These are phyloP conservation scores for Nicotiana otophora DNA, from an alignment of 257 asterid species.

Conservation along the genomic window DNA sequence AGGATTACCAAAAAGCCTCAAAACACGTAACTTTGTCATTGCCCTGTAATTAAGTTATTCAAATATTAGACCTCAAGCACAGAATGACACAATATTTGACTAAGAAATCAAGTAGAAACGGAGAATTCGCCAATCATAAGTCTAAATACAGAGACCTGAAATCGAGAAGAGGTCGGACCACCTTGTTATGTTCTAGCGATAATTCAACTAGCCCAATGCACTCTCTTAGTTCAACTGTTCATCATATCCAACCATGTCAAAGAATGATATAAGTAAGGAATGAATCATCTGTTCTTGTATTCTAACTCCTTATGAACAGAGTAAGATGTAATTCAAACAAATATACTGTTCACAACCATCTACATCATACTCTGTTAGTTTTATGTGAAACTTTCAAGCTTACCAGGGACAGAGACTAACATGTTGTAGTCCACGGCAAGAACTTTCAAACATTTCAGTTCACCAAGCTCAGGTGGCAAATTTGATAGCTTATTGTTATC, in stretches of 20 bases:
- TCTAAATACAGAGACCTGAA: slow-evolving; percentile 71
- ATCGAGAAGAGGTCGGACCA: slow-evolving; percentile 96
- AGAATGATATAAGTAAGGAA: slow-evolving; percentile 19
- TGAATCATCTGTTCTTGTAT: slow-evolving; percentile 3
- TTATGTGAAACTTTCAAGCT: slow-evolving; percentile 17
- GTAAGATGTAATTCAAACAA: background rate
- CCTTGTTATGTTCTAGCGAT: slow-evolving; percentile 98
- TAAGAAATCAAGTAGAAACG: background rate
- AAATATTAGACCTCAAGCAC: slow-evolving; percentile 36
- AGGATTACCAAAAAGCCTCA: slow-evolving; percentile 95
- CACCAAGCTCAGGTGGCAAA: slow-evolving; percentile 97
- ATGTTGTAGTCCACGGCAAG: slow-evolving; percentile 85
- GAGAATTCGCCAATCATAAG: slow-evolving; percentile 12
- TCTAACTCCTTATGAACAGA: background rate
- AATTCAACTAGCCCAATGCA: slow-evolving; percentile 84
- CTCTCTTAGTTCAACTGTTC: slow-evolving; percentile 80
- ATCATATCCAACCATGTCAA: slow-evolving; percentile 22
- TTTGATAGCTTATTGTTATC: slow-evolving; percentile 79
- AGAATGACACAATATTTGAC: background rate
- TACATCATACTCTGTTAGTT: background rate
- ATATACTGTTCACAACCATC: background rate
- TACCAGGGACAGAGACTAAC: slow-evolving; percentile 93
- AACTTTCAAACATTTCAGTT: slow-evolving; percentile 78
- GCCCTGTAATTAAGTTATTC: slow-evolving; percentile 68
- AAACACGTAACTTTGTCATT: slow-evolving; percentile 76